These are phyloP conservation scores for Salvia hispanica DNA, from an alignment of 257 asterid genomes.

Conservation along the genomic window DNA sequence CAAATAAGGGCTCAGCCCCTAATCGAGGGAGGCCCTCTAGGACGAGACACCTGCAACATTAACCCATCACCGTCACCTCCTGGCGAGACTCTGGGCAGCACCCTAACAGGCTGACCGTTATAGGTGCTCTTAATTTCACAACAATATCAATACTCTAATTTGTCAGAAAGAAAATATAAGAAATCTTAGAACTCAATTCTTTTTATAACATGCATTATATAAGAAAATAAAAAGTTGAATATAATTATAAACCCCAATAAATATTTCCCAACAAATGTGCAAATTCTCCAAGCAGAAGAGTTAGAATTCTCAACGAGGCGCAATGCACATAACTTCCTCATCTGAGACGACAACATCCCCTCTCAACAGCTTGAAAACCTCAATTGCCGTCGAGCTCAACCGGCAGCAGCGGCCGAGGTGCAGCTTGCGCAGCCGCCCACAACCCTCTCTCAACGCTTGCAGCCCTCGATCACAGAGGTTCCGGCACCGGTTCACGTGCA, in stretches of 20 bases:
- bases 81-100: too few relatives aligned
- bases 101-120: too few relatives aligned
- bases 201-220: too few relatives aligned
- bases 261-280: too few relatives aligned
- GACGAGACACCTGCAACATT: too few relatives aligned
- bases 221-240: neutral
- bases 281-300: constrained; percentile 13
- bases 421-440: constrained; percentile 48
- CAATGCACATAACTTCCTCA: constrained; percentile 57
- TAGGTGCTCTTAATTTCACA: too few relatives aligned
- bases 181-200: too few relatives aligned
- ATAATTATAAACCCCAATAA: neutral
- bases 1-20: too few relatives aligned
- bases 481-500: constrained; percentile 69
- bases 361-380: constrained; percentile 53
- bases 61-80: too few relatives aligned
- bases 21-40: too few relatives aligned
- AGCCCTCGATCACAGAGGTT: constrained; percentile 61
- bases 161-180: too few relatives aligned
- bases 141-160: too few relatives aligned
- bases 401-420: constrained; percentile 45
- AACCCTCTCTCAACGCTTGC: constrained; percentile 55
- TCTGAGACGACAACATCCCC: constrained; percentile 51
- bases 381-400: constrained; percentile 43
- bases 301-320: constrained; percentile 45